These are phyloP conservation scores for Uronychia binucleata DNA, from an alignment of 73 alveolate species.

Conservation along the genomic window DNA sequence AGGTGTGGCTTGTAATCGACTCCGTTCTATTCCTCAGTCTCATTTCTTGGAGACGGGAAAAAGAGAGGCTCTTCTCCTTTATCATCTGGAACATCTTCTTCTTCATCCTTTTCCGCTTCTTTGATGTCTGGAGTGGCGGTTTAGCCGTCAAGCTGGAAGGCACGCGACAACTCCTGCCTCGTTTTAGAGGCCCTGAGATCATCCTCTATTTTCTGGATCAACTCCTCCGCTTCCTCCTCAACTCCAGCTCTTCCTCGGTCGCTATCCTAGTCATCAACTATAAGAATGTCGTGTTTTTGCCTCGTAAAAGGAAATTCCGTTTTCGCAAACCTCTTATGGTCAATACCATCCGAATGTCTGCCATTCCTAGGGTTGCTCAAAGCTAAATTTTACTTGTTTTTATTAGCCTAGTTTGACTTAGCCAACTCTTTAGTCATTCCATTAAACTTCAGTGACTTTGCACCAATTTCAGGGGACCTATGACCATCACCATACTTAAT, in stretches of 20 bases:
- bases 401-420: neutral
- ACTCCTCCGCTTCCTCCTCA: neutral
- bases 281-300: too few species aligned
- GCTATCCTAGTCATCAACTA: too few species aligned
- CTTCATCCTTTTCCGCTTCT: neutral
- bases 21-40: too few species aligned
- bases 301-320: neutral
- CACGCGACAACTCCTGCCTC: neutral
- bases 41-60: too few species aligned
- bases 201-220: neutral
- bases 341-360: neutral
- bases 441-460: neutral
- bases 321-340: neutral
- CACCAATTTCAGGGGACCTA: neutral
- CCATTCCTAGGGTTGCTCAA: neutral
- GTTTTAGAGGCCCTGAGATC: neutral
- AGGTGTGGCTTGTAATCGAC: too few species aligned
- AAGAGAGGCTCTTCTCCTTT: neutral
- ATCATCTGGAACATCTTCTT: neutral
- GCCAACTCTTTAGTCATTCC: neutral
- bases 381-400: neutral
- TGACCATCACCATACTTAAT: too few species aligned
- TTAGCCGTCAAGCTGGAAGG: neutral
- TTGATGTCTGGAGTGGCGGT: neutral
- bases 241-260: too few species aligned